Base-by-base conservation (phyloP, 2,329 filamentous ascomycete species). In the Ophiostoma sp. region DNA sequence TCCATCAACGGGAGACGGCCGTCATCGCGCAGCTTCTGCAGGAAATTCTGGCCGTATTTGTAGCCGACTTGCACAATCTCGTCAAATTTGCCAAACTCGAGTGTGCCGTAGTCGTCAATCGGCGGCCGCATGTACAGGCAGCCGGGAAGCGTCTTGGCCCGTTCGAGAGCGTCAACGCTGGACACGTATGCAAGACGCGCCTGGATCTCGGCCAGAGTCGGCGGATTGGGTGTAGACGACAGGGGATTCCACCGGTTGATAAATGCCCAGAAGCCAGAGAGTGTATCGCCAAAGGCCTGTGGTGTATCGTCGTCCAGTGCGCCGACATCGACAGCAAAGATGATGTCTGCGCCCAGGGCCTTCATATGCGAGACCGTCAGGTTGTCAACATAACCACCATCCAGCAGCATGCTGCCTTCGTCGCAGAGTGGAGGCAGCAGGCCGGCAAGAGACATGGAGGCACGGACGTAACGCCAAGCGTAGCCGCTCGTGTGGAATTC, bases 341-440 rank as follows among this genome's bases (percentile, higher is more conserved):
- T 97, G 61, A 96, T 90, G 79, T 98, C 94, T 12, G 94, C 94
- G 0, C 96, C 96, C 0, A 99, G 87, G 2, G 91, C 92, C 82
- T 97, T 97, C 96, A 99, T 99, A 82, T 98, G 95, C 17, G 93
- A 92, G 22, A 99, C 97, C 0, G 96, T 98, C 73, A 99, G 85
- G 78, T 99, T 99, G 85, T 99, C 96, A 70, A 98, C 91, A 81
- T 99, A 99, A 19, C 96, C 96, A 57, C 96, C 96, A 78, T 99
- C 96, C 0, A 99, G 87, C 1, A 99, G 87, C 94, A 99, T 97
- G 84, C 91, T 95, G 31, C 97, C 96, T 79, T 99, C 95, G 79
- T 99, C 96, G 79, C 96, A 99, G 25, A 99, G 88, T 0, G 96
- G 96, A 15, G 97, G 97, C 7, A 99, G 85, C 11, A 99, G 84